These are phyloP conservation scores for Syzygium jambos DNA, from an alignment of 345 rosid species.

Conservation along the genomic window DNA sequence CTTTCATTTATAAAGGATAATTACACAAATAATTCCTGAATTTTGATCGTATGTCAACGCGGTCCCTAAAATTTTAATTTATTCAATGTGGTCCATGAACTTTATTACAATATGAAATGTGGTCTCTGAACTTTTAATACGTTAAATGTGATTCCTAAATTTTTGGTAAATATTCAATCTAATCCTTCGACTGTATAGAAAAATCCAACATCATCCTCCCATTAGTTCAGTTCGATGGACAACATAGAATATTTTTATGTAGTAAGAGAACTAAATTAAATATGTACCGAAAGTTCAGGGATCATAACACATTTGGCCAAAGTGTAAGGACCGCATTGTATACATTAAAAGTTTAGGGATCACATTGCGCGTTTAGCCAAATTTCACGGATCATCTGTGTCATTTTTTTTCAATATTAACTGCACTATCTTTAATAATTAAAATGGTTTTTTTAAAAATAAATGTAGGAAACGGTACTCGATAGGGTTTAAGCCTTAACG, in stretches of 20 bases:
- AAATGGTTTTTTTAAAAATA: background rate
- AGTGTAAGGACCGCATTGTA: too few species aligned
- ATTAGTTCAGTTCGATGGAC: too few species aligned
- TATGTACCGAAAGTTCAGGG: accelerated
- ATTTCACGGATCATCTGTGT: accelerated
- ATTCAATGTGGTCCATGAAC: accelerated
- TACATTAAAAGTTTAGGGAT: too few species aligned
- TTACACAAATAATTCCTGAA: too few species aligned
- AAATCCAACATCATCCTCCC: accelerated
- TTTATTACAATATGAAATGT: too few species aligned
- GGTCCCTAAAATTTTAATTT: accelerated
- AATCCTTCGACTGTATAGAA: accelerated
- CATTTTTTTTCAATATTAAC: background rate
- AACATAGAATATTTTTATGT: accelerated
- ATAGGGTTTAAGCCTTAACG: background rate
- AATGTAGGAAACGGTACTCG: background rate
- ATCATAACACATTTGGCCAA: too few species aligned
- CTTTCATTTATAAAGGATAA: background rate
- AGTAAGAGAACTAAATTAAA: accelerated
- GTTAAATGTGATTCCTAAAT: accelerated
- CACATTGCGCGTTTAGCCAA: too few species aligned
- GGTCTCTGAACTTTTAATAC: too few species aligned
- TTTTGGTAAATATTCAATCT: too few species aligned
- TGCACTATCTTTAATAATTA: background rate
- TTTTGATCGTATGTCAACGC: accelerated